Conservation (phyloP, 225 moss, liverwort and hornwort species). For the Bryum argenteum region DNA sequence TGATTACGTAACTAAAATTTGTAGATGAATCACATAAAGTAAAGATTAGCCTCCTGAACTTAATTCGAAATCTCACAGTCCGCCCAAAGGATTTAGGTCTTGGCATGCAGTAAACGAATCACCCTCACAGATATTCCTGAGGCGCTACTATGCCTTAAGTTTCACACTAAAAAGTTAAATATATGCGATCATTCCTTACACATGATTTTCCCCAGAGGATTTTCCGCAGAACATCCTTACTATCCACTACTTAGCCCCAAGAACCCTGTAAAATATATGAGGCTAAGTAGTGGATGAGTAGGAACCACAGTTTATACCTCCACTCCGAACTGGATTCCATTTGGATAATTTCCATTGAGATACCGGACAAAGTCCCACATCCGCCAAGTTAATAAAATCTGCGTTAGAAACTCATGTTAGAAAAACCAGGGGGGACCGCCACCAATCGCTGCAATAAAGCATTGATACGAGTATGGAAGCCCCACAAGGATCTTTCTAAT, state of each 20-base stretch:
- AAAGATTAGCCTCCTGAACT: conserved; percentile 3
- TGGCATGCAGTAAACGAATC: conserved; percentile 15
- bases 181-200: conserved; percentile 19
- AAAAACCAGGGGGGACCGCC: conserved; percentile 52
- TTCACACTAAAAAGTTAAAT: not conserved
- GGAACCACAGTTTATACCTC: conserved; percentile 42
- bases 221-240: conserved; percentile 5
- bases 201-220: not conserved
- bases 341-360: conserved; percentile 57
- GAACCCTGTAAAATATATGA: conserved; percentile 23
- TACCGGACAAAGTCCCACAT: conserved; percentile 58
- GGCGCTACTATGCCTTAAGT: conserved; percentile 8
- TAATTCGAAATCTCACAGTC: not conserved
- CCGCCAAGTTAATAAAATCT: conserved; percentile 58
- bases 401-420: conserved; percentile 60
- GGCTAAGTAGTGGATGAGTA: conserved; percentile 42
- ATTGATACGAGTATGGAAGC: conserved; percentile 43
- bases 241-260: conserved; percentile 41
- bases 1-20: not conserved
- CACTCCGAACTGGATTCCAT: conserved; percentile 54
- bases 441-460: conserved; percentile 51
- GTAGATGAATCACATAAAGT: conserved; percentile 6
- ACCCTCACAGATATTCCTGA: not conserved
- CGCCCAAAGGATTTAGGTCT: conserved; percentile 1
- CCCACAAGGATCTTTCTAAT: conserved; percentile 49